These are phyloP conservation scores for Panicum hallii DNA, from an alignment of 202 grass and related monocot genomes.

Conservation along the genomic window DNA sequence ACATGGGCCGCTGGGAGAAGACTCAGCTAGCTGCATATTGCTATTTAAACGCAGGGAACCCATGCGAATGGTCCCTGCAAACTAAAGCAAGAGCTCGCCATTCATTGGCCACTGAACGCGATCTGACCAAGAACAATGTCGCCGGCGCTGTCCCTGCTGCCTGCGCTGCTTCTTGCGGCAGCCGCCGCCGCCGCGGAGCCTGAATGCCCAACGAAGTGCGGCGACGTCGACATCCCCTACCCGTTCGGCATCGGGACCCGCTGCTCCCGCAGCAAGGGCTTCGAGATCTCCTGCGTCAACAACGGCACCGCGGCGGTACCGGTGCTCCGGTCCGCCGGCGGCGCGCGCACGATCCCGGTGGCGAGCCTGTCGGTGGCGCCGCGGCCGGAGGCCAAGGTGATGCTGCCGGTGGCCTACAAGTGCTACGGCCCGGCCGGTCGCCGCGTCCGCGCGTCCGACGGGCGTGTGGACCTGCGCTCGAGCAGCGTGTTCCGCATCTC, in stretches of 20 bases:
- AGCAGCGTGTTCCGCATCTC: slow-evolving; percentile 29
- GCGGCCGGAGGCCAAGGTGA: not conserved
- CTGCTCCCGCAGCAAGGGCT: slow-evolving; percentile 9
- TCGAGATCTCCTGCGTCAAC: not conserved
- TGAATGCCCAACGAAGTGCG: slow-evolving; percentile 6
- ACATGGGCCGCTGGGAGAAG: no score
- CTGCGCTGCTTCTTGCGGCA: not conserved
- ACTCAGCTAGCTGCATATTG: no score
- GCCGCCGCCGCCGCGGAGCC: not conserved
- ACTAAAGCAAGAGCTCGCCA: no score
- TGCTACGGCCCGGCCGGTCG: not conserved
- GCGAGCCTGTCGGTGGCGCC: not conserved
- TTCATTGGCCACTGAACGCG: no score
- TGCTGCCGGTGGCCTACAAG: not conserved
- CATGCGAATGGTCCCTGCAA: no score
- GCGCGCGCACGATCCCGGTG: not conserved
- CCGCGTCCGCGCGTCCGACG: not conserved
- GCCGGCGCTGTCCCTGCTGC: not conserved
- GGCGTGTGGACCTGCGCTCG: not conserved
- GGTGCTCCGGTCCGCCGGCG: not conserved
- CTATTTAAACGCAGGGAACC: no score
- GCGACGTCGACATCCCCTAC: slow-evolving; percentile 27
- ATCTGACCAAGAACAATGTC: not conserved
- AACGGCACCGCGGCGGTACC: slow-evolving; percentile 5
- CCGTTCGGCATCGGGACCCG: slow-evolving; percentile 14